These are phyloP conservation scores for Candida chilensis DNA, from an alignment of 805 yeast genomes.

Conservation along the genomic window DNA sequence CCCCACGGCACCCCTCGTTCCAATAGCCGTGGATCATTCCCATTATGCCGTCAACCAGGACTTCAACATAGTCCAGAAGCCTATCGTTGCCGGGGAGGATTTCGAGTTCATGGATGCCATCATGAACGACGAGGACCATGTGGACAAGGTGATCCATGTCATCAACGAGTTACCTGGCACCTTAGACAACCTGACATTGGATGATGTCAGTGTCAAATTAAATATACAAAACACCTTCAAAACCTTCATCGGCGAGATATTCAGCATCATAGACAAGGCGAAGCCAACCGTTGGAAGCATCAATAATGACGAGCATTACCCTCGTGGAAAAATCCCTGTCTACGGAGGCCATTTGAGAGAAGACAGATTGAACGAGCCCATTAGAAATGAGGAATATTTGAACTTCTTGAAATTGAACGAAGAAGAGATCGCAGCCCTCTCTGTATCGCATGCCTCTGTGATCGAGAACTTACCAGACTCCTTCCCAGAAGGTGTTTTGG, in stretches of 20 bases:
- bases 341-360: constrained; percentile 26
- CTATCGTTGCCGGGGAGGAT: too few relatives aligned
- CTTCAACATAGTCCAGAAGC: too few relatives aligned
- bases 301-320: constrained; percentile 18
- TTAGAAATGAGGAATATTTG: constrained; percentile 16
- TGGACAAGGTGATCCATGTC: too few relatives aligned
- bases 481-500: constrained; percentile 6
- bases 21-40: too few relatives aligned
- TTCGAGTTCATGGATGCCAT: too few relatives aligned
- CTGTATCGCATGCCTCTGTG: constrained; percentile 17
- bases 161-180: too few relatives aligned
- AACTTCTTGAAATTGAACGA: constrained; percentile 10
- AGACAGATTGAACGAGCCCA: constrained; percentile 15
- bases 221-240: constrained; percentile 7
- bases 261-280: constrained; percentile 9
- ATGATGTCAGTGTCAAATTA: too few relatives aligned
- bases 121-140: too few relatives aligned
- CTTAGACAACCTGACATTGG: too few relatives aligned
- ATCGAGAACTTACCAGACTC: not conserved
- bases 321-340: constrained; percentile 9
- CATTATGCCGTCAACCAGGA: too few relatives aligned
- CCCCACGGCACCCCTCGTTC: too few relatives aligned
- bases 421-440: constrained; percentile 10
- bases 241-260: constrained; percentile 11
- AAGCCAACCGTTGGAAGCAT: constrained; percentile 12